These are phyloP conservation scores for Eutypa lata DNA, from an alignment of 2,329 filamentous ascomycete genomes.

Conservation along the genomic window DNA sequence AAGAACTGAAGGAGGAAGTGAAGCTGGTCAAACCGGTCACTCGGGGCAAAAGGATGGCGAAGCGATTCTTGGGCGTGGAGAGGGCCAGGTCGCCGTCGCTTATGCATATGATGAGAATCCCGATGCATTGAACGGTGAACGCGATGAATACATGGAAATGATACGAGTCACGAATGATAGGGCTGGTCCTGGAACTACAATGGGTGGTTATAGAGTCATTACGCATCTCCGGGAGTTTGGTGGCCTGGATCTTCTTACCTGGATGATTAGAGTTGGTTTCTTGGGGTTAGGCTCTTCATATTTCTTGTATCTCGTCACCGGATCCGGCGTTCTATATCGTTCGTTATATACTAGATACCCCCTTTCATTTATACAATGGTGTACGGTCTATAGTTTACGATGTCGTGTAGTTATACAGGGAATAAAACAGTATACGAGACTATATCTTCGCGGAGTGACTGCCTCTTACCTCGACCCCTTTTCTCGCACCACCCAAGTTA, in stretches of 20 bases:
- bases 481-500: no score
- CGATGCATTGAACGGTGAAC: not conserved
- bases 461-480: no score
- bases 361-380: not conserved
- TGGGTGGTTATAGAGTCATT: no score
- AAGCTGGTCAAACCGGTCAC: not conserved
- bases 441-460: no score
- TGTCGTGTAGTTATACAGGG: no score
- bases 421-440: no score
- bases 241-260: no score
- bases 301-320: no score
- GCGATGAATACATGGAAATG: not conserved
- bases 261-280: no score
- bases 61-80: not conserved
- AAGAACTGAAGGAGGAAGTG: slow-evolving; percentile 13
- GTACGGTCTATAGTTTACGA: not conserved
- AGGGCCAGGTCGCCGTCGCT: not conserved
- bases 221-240: no score
- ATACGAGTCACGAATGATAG: not conserved
- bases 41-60: not conserved
- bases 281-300: no score
- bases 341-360: not conserved
- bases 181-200: not conserved
- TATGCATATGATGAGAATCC: not conserved
- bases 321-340: no score